These are phyloP conservation scores for Lactarius hatsudake DNA, from an alignment of 768 basidiomycete species.

Conservation along the genomic window DNA sequence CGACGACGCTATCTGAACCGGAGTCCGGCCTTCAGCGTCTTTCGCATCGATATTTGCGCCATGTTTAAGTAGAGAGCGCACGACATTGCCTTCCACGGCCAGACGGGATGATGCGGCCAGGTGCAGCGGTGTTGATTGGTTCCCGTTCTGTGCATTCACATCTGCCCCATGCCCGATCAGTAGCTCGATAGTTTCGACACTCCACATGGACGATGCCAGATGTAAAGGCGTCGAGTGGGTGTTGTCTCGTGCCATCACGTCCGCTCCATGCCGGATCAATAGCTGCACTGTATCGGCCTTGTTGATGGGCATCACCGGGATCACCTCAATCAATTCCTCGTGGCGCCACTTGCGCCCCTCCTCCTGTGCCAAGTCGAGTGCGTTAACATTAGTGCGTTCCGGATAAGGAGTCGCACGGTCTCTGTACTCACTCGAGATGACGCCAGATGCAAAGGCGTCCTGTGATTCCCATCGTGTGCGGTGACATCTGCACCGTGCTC, in stretches of 20 bases:
- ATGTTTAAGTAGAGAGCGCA: not conserved
- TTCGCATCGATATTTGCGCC: not conserved
- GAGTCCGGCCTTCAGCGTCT: not conserved
- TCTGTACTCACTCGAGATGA: too few species aligned
- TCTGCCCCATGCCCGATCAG: not conserved
- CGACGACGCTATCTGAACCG: not conserved
- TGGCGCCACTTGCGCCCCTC: too few species aligned
- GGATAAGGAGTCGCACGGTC: too few species aligned
- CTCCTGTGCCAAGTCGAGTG: too few species aligned
- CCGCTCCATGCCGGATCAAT: not conserved
- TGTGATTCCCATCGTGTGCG: too few species aligned
- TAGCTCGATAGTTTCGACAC: not conserved
- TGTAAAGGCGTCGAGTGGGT: not conserved
- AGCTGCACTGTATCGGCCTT: too few species aligned
- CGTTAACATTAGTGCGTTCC: too few species aligned
- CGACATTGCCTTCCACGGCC: not conserved
- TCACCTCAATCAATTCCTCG: too few species aligned
- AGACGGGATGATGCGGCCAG: not conserved
- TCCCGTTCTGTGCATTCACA: not conserved
- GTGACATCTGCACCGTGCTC: too few species aligned
- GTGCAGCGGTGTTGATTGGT: not conserved
- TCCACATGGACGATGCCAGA: not conserved
- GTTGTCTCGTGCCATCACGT: not conserved
- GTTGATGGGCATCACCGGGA: too few species aligned
- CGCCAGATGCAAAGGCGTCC: too few species aligned